Base-by-base conservation (phyloP, 805 yeast species). In the Myxozyma vanderwaltii region DNA sequence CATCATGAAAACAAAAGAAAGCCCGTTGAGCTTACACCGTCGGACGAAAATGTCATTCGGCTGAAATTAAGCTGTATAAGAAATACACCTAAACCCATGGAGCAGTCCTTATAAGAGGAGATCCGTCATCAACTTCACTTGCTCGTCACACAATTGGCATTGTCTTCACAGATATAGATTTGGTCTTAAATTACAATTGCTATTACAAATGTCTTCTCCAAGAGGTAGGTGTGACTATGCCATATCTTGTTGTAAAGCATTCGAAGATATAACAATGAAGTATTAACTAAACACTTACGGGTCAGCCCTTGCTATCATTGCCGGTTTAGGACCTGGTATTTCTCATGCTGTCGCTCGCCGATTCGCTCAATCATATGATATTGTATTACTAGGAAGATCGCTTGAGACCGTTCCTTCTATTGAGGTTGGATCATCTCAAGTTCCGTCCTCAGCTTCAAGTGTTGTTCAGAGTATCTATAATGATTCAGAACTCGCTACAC, bases 291-390 rank as follows among this genome's bases (percentile, higher is more conserved):
- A n/a, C n/a, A n/a, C n/a, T n/a, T n/a, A n/a, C n/a, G n/a, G n/a
- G n/a, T n/a, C 54, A 60, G 64, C 56, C 5, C 58, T 60, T 13
- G 61, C 63, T 40, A 41, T 60, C 40, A 50, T 60, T 19, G 64
- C 62, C 17, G 64, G 64, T 21, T 33, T 50, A n/a, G 64, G 64
- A 2, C 63, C 64, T 4, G 64, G 64, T 26, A 46, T 60, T 12
- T 60, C 64, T 17, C 49, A 39, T 19, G 48, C 27, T 13, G 46
- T 60, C 2, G 64, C 64, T 1, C 40, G 41, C 13, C 54, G 55
- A 12, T 60, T 60, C 40, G 61, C 56, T 2, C 39, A 15, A 6
- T 8, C 49, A n/a, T 56, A 60, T 40, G 64, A 60, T 26, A 24
- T 60, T 3, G 56, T 60, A 17, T 44, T 60, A 1, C 49, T 60